Evolutionary conservation across 1,284 basidiomycete species (phyloP), one percentile per base, ranked within the genome.

Genomic region (Apiotrichum sp.): DNA sequence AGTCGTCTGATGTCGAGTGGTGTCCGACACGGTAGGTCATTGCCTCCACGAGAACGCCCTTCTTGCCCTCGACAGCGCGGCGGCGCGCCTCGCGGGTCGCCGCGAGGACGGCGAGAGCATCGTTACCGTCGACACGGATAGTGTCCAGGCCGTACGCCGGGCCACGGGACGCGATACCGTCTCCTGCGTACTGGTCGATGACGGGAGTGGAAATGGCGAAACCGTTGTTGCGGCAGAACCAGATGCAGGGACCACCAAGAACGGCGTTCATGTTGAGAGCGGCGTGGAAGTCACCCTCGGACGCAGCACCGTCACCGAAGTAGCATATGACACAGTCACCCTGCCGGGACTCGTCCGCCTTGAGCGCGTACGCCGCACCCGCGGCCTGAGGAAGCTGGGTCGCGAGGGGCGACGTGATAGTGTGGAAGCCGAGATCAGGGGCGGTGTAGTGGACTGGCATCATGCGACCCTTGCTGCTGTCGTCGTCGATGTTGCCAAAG

Each of bases 341-440:
- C 51, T 87, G 81, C 42, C 91, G 81, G 40, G 77, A 78, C 0
- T 88, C 87, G 58, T 86, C 86, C 4, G 89, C 83, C 69, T 88
- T 88, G 53, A 97, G 80, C 1, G 92, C 90, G 70, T 89, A 96
- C 0, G 83, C 93, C 4, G 95, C 89, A 5, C 93, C 93, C 0
- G 93, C 92, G 6, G 92, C 93, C 76, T 96, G 92, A 0, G 93
- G 93, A 62, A 97, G 92, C 76, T 97, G 93, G 0, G 93, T 97
- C 2, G 88, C 89, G n/a, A 97, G 80, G 0, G 93, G 89, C 9
- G 89, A 92, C 4, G 92, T 95, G 61, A 97, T 93, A 34, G 89
- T 91, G 74, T 93, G 89, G 72, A 95, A 95, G 71, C 95, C 91
- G 62, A 88, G 83, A 56, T 85, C 78, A 2, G 82, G 81, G 4